These are phyloP conservation scores for Cryptosporidium sp. DNA, from an alignment of 169 alveolate genomes.

Conservation along the genomic window DNA sequence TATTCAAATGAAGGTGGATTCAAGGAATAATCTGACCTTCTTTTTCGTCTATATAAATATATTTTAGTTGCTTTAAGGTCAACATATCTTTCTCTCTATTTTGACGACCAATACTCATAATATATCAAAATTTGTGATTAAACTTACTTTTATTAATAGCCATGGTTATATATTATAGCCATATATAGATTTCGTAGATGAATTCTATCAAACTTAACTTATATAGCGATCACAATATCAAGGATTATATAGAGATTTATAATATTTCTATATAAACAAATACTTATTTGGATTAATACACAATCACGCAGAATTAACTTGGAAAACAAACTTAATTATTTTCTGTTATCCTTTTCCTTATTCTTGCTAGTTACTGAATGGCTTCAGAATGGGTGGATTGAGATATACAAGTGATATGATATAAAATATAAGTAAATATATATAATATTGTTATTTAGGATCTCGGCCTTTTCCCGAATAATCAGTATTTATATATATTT, in stretches of 20 bases:
- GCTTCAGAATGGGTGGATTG: not conserved
- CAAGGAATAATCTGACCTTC: not conserved
- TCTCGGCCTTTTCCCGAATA: constrained; percentile 15
- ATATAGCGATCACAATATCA: not conserved
- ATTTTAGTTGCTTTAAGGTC: not conserved
- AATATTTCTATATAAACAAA: not conserved
- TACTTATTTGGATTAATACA: not conserved
- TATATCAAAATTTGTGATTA: not conserved
- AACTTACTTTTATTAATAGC: constrained; percentile 67
- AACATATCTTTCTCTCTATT: no score
- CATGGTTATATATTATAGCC: constrained; percentile 16
- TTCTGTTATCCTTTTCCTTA: not conserved
- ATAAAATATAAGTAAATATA: not conserved
- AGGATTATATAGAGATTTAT: not conserved
- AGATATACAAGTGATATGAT: not conserved
- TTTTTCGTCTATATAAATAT: no score
- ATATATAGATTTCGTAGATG: not conserved
- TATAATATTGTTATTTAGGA: constrained; percentile 9
- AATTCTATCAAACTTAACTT: not conserved
- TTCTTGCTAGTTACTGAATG: not conserved
- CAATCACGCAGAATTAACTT: not conserved
- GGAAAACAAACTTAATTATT: not conserved
- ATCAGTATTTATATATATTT: not conserved
- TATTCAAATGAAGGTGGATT: not conserved
- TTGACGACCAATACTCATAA: not conserved